A percentile compares a stretch with the other conserved stretches of the same genome.
Conservation (phyloP, 768 basidiomycete species). For the Amanita molliuscula region DNA sequence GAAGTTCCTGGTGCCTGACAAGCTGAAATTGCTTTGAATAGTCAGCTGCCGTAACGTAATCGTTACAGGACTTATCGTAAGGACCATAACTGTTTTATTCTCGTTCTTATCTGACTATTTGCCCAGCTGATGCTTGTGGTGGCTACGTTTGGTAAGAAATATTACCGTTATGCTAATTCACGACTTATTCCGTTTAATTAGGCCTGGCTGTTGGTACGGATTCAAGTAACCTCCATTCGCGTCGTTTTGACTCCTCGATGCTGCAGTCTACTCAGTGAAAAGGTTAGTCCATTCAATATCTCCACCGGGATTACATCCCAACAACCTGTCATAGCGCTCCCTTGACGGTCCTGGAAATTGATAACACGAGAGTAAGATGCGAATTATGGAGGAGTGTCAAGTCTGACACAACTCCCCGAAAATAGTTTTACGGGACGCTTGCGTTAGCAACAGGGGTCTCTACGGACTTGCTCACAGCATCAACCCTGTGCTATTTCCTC, state of each 20-base stretch:
- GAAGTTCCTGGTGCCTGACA: neutral
- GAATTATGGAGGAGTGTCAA: neutral
- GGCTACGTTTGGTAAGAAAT: conserved; percentile 31
- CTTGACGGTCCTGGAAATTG: neutral
- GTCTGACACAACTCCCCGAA: neutral
- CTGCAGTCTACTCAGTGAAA: conserved; percentile 32
- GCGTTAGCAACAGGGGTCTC: conserved; percentile 39
- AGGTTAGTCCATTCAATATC: conserved; percentile 20
- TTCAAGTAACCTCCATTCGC: neutral
- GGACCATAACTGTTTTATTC: conserved; percentile 9
- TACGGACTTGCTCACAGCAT: conserved; percentile 43
- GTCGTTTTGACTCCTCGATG: conserved; percentile 1
- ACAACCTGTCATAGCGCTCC: conserved; percentile 16
- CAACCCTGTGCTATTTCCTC: conserved; percentile 43
- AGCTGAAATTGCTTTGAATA: conserved; percentile 14
- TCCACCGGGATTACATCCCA: neutral
- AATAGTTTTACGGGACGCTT: conserved; percentile 34
- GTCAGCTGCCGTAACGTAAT: conserved; percentile 44
- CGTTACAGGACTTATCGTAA: conserved; percentile 36
- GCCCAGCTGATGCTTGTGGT: conserved; percentile 31
- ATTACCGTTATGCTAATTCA: neutral
- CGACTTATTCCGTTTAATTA: conserved; percentile 6
- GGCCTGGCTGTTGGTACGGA: conserved; percentile 28
- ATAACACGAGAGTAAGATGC: neutral
- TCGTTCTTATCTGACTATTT: neutral